phyloP scores from a whole-genome alignment of 2,329 filamentous ascomycete species.

The Diaporthe batatas region DNA sequence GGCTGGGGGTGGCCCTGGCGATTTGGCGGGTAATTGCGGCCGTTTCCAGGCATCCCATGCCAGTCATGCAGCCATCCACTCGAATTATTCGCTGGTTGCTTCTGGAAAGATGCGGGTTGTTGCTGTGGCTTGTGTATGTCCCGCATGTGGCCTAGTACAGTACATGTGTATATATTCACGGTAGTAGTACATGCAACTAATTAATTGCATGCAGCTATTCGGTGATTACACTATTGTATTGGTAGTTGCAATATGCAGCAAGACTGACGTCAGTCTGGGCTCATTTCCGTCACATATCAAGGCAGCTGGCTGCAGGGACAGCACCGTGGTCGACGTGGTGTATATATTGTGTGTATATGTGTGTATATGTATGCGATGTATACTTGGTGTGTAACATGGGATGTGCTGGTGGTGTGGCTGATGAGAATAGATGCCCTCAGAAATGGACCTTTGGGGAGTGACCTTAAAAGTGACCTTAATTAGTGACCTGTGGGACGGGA shows the following conservation, averaged over 20 bases:
- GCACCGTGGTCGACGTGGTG: neutral
- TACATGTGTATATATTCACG: too few species aligned
- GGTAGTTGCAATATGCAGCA: neutral
- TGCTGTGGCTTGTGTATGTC: neutral
- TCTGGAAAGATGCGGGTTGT: conserved; percentile 21
- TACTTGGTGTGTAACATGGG: neutral
- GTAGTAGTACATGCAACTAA: neutral
- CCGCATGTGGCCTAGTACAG: neutral
- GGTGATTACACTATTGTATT: neutral
- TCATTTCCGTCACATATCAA: neutral
- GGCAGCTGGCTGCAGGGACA: too few species aligned
- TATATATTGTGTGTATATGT: too few species aligned
- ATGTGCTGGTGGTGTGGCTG: neutral
- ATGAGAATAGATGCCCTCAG: neutral
- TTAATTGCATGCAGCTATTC: neutral
- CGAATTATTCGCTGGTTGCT: conserved; percentile 19
- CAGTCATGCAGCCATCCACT: conserved; percentile 11
- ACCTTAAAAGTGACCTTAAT: too few species aligned
- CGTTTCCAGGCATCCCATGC: conserved; percentile 18
- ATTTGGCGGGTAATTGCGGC: conserved; percentile 16
- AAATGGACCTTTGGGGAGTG: neutral
- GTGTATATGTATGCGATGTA: too few species aligned
- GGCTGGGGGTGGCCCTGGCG: neutral
- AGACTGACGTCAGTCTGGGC: conserved; percentile 1
- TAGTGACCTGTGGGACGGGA: neutral